Conservation (phyloP, 371 early-diverging fungal genomes). For the Polyrhizophydium stewartii region DNA sequence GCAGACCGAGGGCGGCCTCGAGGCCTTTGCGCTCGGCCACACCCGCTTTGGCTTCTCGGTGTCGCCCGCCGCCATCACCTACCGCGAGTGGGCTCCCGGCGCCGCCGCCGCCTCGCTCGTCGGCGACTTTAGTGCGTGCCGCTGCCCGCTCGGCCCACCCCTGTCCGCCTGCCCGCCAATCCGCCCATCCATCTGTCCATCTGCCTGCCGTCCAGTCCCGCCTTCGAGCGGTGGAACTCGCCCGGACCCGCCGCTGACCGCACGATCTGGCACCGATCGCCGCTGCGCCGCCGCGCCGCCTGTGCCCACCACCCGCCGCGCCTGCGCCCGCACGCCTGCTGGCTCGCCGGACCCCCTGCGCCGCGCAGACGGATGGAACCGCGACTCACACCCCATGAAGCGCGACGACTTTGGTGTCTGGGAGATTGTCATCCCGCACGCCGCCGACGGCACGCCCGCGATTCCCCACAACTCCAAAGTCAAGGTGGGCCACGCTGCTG, state of each 20-base stretch:
- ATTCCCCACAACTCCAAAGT: slow-evolving; percentile 86
- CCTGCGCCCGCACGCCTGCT: too few species aligned
- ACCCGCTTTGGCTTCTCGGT: slow-evolving; percentile 75
- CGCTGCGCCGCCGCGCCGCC: neutral
- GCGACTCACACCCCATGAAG: slow-evolving; percentile 68
- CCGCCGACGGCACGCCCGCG: slow-evolving; percentile 52
- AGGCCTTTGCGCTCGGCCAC: slow-evolving; percentile 74
- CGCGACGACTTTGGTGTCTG: slow-evolving; percentile 77
- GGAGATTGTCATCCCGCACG: slow-evolving; percentile 62
- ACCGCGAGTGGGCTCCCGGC: slow-evolving; percentile 94
- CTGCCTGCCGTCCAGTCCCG: too few species aligned
- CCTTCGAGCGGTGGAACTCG: too few species aligned
- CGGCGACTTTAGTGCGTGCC: slow-evolving; percentile 85
- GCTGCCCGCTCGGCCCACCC: too few species aligned
- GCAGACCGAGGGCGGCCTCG: slow-evolving; percentile 67
- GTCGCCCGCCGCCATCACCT: slow-evolving; percentile 57
- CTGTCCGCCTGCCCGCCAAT: too few species aligned
- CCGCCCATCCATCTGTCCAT: too few species aligned
- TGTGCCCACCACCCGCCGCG: neutral
- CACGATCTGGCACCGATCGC: neutral
- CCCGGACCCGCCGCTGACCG: too few species aligned
- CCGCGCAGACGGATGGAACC: slow-evolving; percentile 74
- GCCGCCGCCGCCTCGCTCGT: slow-evolving; percentile 74
- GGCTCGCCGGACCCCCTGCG: too few species aligned
- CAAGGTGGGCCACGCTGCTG: slow-evolving; percentile 56